Base-by-base conservation (phyloP, 2,329 filamentous ascomycete genomes). In the Chrysoporthe cubensis region DNA sequence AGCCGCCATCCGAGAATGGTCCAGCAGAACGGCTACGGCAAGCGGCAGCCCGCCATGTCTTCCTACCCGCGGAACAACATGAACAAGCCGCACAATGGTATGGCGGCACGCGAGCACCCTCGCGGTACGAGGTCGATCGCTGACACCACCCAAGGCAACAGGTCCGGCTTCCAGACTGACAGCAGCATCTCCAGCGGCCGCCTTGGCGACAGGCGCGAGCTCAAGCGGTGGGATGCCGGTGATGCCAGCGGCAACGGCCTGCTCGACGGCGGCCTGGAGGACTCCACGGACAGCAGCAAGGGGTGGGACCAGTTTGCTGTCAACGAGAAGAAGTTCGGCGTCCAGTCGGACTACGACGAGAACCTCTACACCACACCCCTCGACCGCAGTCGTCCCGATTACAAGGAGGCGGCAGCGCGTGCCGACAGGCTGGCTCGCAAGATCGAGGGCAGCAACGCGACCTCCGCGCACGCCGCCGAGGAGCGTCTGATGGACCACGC, bases 341-440 rank as follows among this genome's bases (percentile, higher is more conserved):
- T 96, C 50, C 93, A 89, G 79, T 96, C 91, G 64, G 93, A 94
- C 74, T 99, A 98, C 77, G 90, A 98, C 75, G 96, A 98, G 80
- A 94, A 92, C 73, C 88, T 96, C 56, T 99, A 99, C 81, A 99
- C 96, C 1, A 99, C 96, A 11, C 82, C 88, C 52, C 96, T 99
- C 75, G 89, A 99, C 79, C 93, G 90, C 75, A 91, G 80, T 71
- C 90, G 97, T 73, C 94, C 96, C 1, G 85, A 91, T 65, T 97
- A 96, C 79, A 90, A 88, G 71, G 88, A 93, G 77, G 88, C 90
- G 71, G 85, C 91, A 73, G 93, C 91, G 3, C 87, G 90, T 46
- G 96, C 94, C 2, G 93, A 94, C 32, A 90, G 86, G 72, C 92
- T 95, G 75, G 96, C 94, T 32, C 89, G 92, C 69, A 95, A 98